Evolutionary conservation across 116 monocot species (phyloP).

Genomic region (Cymodocea nodosa): DNA sequence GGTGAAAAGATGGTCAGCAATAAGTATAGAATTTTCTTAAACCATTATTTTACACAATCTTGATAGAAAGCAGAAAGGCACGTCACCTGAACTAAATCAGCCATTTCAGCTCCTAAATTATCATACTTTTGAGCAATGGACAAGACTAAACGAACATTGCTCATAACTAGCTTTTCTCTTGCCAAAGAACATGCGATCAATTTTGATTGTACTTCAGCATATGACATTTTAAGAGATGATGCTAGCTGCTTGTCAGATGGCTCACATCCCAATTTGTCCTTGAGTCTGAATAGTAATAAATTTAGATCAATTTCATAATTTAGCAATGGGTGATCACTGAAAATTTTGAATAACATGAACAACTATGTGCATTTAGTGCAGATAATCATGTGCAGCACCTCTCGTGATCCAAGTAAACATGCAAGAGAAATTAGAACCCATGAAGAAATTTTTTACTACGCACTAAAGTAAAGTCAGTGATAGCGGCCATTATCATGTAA

Average conservation of each 20-base stretch:
- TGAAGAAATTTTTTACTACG: too few species aligned
- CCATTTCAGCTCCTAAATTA: constrained; percentile 81
- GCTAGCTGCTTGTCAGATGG: constrained; percentile 81
- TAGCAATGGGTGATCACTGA: too few species aligned
- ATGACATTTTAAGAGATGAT: constrained; percentile 51
- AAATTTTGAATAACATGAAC: too few species aligned
- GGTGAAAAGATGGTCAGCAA: background rate
- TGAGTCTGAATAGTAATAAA: constrained; percentile 35
- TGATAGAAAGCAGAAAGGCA: constrained; percentile 1
- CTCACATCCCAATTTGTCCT: constrained; percentile 66
- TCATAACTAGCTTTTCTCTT: constrained; percentile 87
- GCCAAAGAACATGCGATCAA: constrained; percentile 74
- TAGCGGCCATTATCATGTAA: too few species aligned
- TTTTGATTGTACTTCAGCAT: constrained; percentile 36
- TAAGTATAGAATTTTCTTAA: background rate
- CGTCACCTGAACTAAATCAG: constrained; percentile 83
- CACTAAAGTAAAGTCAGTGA: too few species aligned
- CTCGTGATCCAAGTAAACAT: too few species aligned
- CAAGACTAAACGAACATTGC: constrained; percentile 89
- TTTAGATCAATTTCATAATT: background rate
- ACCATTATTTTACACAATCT: background rate
- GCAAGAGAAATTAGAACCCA: too few species aligned
- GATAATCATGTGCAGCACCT: too few species aligned
- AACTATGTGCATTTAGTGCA: too few species aligned
- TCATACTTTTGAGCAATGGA: constrained; percentile 97